A percentile compares a stretch with the other conserved stretches of the same genome.
Evolutionary conservation across 768 basidiomycete genomes (phyloP).

Genomic region (Udeniomyces megalosporus): DNA sequence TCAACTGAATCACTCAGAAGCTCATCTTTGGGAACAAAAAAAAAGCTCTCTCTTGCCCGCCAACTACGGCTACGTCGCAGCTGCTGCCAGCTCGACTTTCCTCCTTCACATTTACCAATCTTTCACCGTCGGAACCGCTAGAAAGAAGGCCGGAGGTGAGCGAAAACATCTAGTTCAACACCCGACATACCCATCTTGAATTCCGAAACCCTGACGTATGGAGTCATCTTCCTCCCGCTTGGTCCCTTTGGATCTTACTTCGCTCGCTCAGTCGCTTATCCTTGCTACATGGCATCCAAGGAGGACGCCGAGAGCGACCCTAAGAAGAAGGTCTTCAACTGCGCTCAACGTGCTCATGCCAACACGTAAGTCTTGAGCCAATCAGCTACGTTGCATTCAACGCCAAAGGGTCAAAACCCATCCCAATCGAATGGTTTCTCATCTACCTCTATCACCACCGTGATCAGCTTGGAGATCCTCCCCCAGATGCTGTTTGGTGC

Average conservation of each 20-base stretch:
- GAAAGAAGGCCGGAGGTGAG: background rate
- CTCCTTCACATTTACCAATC: background rate
- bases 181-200: no score
- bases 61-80: slow-evolving; percentile 7
- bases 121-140: background rate
- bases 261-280: background rate
- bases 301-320: background rate
- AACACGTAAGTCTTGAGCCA: background rate
- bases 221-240: background rate
- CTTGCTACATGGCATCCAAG: background rate
- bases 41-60: slow-evolving; percentile 3
- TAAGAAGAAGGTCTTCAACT: background rate
- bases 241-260: background rate
- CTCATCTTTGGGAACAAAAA: no score
- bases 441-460: background rate
- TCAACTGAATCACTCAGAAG: no score
- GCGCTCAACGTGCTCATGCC: background rate
- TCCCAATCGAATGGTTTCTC: background rate
- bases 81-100: background rate
- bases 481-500: slow-evolving; percentile 11
- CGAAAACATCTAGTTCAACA: no score
- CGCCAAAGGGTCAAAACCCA: no score
- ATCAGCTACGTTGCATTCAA: no score
- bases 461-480: slow-evolving; percentile 4
- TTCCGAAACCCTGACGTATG: background rate